A percentile compares a stretch with the other conserved stretches of the same genome.
Evolutionary conservation across 139 green algal species (phyloP).

Genomic region (Klebsormidium nitens): DNA sequence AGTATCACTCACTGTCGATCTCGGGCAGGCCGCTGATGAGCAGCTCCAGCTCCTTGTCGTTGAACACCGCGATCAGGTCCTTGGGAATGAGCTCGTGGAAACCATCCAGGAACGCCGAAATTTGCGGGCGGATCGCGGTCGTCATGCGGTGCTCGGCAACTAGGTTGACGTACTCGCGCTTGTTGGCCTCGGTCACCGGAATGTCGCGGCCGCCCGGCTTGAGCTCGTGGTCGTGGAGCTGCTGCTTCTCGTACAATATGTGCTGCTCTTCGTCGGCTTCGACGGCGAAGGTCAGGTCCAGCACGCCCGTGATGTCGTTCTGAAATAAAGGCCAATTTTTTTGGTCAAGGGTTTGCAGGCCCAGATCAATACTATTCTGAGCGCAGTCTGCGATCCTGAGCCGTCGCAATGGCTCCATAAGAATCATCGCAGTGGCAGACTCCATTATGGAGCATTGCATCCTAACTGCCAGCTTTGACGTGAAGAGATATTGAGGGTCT

Average conservation of each 20-base stretch:
- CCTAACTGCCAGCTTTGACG: no score
- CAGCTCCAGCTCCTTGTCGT: conserved; percentile 96
- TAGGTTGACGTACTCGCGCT: conserved; percentile 91
- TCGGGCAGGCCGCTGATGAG: conserved; percentile 93
- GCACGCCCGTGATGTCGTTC: conserved; percentile 90
- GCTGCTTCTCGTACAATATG: conserved; percentile 14
- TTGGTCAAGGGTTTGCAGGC: no score
- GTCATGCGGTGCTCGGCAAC: conserved; percentile 92
- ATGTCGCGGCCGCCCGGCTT: conserved; percentile 65
- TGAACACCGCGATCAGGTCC: conserved; percentile 80
- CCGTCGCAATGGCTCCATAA: no score
- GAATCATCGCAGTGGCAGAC: no score
- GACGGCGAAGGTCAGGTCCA: conserved; percentile 87
- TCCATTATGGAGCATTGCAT: no score
- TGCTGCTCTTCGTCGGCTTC: conserved; percentile 46
- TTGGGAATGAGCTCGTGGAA: conserved; percentile 91
- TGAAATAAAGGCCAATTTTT: no score
- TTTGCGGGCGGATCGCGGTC: conserved; percentile 80
- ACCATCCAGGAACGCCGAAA: conserved; percentile 69
- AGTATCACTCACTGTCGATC: conserved; percentile 62
- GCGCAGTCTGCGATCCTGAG: no score
- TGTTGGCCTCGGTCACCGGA: conserved; percentile 91
- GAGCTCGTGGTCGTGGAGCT: conserved; percentile 61
- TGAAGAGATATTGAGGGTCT: no score
- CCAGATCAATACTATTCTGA: no score